phyloP scores from a whole-genome alignment of 139 green algal species.

The Yamagishiella unicocca region DNA sequence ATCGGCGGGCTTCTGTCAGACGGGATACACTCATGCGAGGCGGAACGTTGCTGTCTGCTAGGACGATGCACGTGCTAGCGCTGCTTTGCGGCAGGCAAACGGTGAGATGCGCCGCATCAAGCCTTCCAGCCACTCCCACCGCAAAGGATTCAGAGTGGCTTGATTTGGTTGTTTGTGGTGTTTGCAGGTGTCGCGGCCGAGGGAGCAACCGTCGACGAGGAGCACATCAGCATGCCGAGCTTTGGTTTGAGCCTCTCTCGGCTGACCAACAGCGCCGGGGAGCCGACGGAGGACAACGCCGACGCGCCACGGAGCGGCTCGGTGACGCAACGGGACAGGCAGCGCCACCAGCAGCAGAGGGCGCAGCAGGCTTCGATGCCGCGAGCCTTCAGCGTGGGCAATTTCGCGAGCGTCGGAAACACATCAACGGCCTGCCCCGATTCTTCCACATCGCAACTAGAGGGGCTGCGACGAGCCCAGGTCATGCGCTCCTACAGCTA shows the following conservation, averaged over 20 bases:
- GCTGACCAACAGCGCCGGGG: not conserved
- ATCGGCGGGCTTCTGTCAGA: too few species aligned
- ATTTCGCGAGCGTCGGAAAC: not conserved
- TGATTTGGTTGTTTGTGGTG: too few species aligned
- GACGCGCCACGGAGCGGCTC: not conserved
- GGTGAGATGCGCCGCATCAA: too few species aligned
- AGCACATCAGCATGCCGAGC: conserved; percentile 32
- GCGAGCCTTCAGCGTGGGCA: conserved; percentile 29
- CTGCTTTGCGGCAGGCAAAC: too few species aligned
- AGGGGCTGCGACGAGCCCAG: not conserved
- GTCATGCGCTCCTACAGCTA: conserved; percentile 23
- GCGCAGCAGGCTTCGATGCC: not conserved
- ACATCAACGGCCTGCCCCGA: not conserved
- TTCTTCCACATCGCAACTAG: not conserved
- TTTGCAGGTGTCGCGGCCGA: not conserved
- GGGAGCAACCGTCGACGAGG: not conserved
- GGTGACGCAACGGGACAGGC: not conserved
- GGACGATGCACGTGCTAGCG: too few species aligned
- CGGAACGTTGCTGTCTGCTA: too few species aligned
- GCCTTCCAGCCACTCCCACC: too few species aligned
- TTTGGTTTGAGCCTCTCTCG: conserved; percentile 13
- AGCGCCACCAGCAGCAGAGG: not conserved
- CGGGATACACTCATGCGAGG: too few species aligned
- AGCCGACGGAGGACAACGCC: not conserved
- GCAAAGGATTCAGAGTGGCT: too few species aligned